Conservation (phyloP, 2,329 filamentous ascomycete genomes). For the Xylariaceae sp. region DNA sequence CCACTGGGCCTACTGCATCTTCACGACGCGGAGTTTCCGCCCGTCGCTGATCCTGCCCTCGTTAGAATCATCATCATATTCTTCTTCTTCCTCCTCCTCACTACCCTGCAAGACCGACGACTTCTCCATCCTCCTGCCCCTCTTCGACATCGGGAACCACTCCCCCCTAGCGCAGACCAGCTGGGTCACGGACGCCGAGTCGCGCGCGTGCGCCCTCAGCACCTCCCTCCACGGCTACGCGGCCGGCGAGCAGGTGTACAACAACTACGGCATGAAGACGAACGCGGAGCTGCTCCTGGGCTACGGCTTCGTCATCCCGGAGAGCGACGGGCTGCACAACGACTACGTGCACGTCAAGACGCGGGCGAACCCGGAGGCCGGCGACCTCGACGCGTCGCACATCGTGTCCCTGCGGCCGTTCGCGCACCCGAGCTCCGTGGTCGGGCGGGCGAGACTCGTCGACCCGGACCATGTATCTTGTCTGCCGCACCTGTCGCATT, state of each 20-base stretch:
- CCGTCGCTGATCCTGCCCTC: constrained; percentile 51
- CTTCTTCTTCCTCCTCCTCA: no score
- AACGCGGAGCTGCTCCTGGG: constrained; percentile 65
- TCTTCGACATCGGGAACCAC: constrained; percentile 70
- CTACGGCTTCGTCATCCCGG: constrained; percentile 56
- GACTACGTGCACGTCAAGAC: constrained; percentile 55
- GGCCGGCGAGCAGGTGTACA: constrained; percentile 47
- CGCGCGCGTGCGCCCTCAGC: constrained; percentile 38
- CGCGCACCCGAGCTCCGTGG: constrained; percentile 41
- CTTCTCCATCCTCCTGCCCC: constrained; percentile 63
- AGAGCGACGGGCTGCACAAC: constrained; percentile 46
- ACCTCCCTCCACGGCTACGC: constrained; percentile 37
- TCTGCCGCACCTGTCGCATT: constrained; percentile 41
- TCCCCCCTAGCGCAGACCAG: constrained; percentile 47
- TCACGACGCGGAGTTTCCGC: constrained; percentile 60
- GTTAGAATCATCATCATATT: constrained; percentile 27
- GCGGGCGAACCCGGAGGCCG: constrained; percentile 28
- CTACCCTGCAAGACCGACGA: constrained; percentile 45
- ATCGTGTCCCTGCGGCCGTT: constrained; percentile 50
- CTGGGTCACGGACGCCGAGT: constrained; percentile 49
- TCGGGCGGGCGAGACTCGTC: constrained; percentile 38
- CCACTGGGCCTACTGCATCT: constrained; percentile 60
- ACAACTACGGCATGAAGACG: constrained; percentile 67
- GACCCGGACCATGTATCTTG: constrained; percentile 28
- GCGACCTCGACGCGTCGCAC: constrained; percentile 27